Percentiles rank a stretch among this genome's conserved stretches.
Evolutionary conservation across 2,329 filamentous ascomycete species (phyloP).

Genomic region (Diaporthe nobilis): DNA sequence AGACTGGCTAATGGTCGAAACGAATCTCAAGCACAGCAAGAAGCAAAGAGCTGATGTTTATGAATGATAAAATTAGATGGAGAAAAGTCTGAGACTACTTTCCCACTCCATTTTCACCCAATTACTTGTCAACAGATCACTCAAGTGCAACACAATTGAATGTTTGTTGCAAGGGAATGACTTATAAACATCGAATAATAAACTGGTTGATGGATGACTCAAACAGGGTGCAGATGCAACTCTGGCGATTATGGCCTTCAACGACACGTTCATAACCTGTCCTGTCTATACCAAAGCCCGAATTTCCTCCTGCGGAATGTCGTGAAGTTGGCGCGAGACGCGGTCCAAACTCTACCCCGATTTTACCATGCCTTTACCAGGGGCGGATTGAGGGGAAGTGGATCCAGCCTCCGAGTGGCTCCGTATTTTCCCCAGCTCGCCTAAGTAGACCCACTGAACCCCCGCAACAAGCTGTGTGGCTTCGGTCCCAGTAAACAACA

Average conservation of each 20-base stretch:
- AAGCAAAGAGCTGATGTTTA: background rate
- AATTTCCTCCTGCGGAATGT: background rate
- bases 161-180: background rate
- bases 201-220: background rate
- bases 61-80: background rate
- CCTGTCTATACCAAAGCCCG: background rate
- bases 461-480: background rate
- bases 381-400: slow-evolving; percentile 19
- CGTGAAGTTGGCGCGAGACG: background rate
- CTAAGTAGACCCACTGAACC: slow-evolving; percentile 10
- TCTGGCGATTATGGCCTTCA: background rate
- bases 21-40: background rate
- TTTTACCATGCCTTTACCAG: background rate
- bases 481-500: background rate
- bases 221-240: background rate
- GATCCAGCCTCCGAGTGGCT: background rate
- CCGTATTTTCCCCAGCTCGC: slow-evolving; percentile 16
- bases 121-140: background rate
- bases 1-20: too few relatives aligned
- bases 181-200: background rate
- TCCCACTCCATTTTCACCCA: background rate
- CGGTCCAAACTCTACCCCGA: background rate
- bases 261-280: background rate
- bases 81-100: background rate
- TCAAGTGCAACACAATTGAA: background rate